These are phyloP conservation scores for Diplogelasinospora grovesii DNA, from an alignment of 495 filamentous ascomycete genomes.

Conservation along the genomic window DNA sequence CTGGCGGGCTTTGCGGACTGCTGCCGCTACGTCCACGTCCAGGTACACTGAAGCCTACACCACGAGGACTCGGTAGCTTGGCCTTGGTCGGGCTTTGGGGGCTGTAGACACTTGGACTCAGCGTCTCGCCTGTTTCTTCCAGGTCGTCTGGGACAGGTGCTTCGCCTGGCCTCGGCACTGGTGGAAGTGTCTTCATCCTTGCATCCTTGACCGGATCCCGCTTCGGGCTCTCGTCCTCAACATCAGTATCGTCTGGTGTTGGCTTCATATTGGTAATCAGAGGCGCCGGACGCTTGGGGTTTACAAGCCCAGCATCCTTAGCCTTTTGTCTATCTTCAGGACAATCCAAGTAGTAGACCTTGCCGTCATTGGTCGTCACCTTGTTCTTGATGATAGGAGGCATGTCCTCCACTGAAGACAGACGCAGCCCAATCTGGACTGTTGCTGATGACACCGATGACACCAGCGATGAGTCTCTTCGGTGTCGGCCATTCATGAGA, in stretches of 20 bases:
- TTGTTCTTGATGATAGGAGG: slow-evolving; percentile 19
- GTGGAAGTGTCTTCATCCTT: slow-evolving; percentile 33
- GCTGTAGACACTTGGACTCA: slow-evolving; percentile 37
- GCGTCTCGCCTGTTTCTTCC: slow-evolving; percentile 12
- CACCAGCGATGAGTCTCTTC: slow-evolving; percentile 37
- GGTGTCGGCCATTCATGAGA: slow-evolving; percentile 26
- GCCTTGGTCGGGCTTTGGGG: slow-evolving; percentile 34
- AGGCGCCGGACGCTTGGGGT: slow-evolving; percentile 23
- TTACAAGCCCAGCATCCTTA: too few species aligned
- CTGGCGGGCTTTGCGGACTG: slow-evolving; percentile 11
- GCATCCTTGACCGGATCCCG: slow-evolving; percentile 22
- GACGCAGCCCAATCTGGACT: slow-evolving; percentile 42
- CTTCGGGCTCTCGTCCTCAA: slow-evolving; percentile 7
- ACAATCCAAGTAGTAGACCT: slow-evolving; percentile 30
- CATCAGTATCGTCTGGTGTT: slow-evolving; percentile 4
- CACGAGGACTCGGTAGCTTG: slow-evolving; percentile 38
- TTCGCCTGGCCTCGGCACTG: slow-evolving; percentile 16
- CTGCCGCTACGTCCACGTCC: not conserved
- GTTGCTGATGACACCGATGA: slow-evolving; percentile 41
- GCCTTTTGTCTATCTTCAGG: slow-evolving; percentile 19
- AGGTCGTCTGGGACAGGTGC: not conserved
- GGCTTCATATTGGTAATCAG: slow-evolving; percentile 12
- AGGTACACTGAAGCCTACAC: slow-evolving; percentile 34
- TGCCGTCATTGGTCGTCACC: slow-evolving; percentile 13
- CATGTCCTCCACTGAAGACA: slow-evolving; percentile 41